These are phyloP conservation scores for Castanea sativa DNA, from an alignment of 306 rosid species.

Conservation along the genomic window DNA sequence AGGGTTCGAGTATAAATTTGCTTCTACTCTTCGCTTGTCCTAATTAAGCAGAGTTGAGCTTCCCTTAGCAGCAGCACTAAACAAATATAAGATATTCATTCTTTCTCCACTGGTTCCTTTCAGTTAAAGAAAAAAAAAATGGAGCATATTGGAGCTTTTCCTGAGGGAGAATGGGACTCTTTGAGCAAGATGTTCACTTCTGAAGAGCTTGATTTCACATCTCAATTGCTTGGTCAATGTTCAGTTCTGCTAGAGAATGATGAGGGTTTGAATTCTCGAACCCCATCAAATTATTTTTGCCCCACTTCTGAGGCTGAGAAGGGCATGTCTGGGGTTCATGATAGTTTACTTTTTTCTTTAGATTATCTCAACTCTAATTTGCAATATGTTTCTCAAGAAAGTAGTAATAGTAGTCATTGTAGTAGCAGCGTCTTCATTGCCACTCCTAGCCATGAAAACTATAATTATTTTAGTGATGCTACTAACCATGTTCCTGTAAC, in stretches of 20 bases:
- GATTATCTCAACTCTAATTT: conserved; percentile 42
- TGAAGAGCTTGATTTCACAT: conserved; percentile 51
- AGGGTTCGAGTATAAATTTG: conserved; percentile 41
- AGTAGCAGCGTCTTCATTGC: conserved; percentile 31
- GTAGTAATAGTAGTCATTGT: conserved; percentile 34
- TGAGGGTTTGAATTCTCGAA: conserved; percentile 42
- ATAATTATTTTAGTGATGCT: conserved; percentile 15
- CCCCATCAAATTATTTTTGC: conserved; percentile 25
- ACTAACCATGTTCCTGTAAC: conserved; percentile 14
- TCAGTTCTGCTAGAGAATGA: conserved; percentile 33
- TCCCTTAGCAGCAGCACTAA: conserved; percentile 14
- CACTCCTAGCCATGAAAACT: conserved; percentile 28
- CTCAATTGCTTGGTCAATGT: conserved; percentile 44
- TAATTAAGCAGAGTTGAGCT: conserved; percentile 29
- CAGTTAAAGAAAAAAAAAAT: conserved; percentile 20
- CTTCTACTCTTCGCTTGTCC: conserved; percentile 11
- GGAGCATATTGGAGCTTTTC: conserved; percentile 67
- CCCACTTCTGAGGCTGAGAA: conserved; percentile 21
- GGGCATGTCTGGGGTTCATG: conserved; percentile 21
- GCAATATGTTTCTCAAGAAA: conserved; percentile 50
- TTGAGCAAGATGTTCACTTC: conserved; percentile 42
- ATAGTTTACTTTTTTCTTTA: conserved; percentile 46
- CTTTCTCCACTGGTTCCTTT: conserved; percentile 1
- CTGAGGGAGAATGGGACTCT: conserved; percentile 72
- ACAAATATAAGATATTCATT: conserved; percentile 1